Conservation (phyloP, 148 eudicot genomes). For the Rhododendron ovatum region DNA sequence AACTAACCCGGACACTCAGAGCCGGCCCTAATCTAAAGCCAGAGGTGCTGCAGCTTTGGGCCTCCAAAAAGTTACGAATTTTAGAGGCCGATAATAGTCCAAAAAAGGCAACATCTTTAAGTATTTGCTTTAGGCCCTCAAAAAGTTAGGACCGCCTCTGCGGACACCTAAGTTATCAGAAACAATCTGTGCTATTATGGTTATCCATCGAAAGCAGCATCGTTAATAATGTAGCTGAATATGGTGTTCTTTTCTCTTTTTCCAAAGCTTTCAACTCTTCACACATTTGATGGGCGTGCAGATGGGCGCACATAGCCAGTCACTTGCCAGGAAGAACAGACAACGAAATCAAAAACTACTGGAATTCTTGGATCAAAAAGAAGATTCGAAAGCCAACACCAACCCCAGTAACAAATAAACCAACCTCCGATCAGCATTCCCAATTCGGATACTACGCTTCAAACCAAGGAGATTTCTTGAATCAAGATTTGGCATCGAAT, state of each 20-base stretch:
- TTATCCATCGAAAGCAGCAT: not conserved
- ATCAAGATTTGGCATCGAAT: conserved; percentile 26
- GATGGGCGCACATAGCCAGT: conserved; percentile 98
- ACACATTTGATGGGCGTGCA: conserved; percentile 15
- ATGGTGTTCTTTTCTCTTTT: not conserved
- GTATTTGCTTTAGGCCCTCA: too few relatives aligned
- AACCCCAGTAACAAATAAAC: conserved; percentile 12
- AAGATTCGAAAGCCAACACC: conserved; percentile 59
- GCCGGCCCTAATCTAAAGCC: too few relatives aligned
- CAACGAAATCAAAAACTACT: conserved; percentile 87
- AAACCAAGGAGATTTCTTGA: conserved; percentile 28
- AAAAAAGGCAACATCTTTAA: too few relatives aligned
- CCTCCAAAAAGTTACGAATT: too few relatives aligned
- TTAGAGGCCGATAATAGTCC: too few relatives aligned
- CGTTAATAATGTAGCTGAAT: not conserved
- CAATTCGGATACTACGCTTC: conserved; percentile 11
- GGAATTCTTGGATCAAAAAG: conserved; percentile 98
- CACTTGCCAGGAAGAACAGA: conserved; percentile 95
- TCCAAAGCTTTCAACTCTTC: not conserved
- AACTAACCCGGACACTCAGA: too few relatives aligned
- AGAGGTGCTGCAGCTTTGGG: too few relatives aligned
- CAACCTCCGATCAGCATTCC: not conserved
- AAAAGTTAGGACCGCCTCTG: too few relatives aligned
- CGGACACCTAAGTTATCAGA: too few relatives aligned
- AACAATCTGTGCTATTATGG: too few relatives aligned